Evolutionary conservation across 1,284 basidiomycete genomes (phyloP), one percentile per base, ranked within the genome.

Genomic region (Mixia osmundae): DNA sequence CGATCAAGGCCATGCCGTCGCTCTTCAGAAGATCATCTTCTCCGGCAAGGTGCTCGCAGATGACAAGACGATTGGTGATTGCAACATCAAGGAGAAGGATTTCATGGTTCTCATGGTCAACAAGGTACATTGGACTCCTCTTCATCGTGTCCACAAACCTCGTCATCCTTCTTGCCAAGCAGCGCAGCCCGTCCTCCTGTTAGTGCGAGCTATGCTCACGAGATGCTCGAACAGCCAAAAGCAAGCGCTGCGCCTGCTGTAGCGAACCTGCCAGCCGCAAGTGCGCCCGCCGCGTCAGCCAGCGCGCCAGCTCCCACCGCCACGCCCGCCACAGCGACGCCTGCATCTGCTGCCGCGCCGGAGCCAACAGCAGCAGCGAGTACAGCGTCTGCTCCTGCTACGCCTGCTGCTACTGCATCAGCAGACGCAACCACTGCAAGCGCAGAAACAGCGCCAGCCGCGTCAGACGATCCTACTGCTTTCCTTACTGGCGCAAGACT

Each of bases 91-190:
- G 61, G 89, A 97, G 61, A 97, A 94, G 63, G 89, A 94, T 57
- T 99, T 99, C 62, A 64, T 97, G 41, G 91, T 99, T 14, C 69
- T 97, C 32, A 97, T 97, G 89, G 79, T 95, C 30, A 72, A 82
- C 37, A 97, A 94, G 71, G 83, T 85, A 46, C 42, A 61, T 53
- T 18, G 9, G 8, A 27, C 32, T 36, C 35, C n/a, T n/a, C n/a
- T n/a, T n/a, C n/a, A n/a, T n/a, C n/a, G n/a, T n/a, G n/a, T 30
- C 22, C 20, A 12, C 19, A 28, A 38, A 25, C 31, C 22, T 26
- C 23, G 25, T 32, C 25, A 37, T n/a, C n/a, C n/a, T n/a, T n/a
- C n/a, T n/a, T n/a, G n/a, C n/a, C n/a, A n/a, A n/a, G 28, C 10
- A 30, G 16, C 21, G 23, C 3, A 25, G 4, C 6, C 11, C 15